Evolutionary conservation across 176 grass and related monocot genomes (phyloP).

Genomic region (Cymbopogon citratus): DNA sequence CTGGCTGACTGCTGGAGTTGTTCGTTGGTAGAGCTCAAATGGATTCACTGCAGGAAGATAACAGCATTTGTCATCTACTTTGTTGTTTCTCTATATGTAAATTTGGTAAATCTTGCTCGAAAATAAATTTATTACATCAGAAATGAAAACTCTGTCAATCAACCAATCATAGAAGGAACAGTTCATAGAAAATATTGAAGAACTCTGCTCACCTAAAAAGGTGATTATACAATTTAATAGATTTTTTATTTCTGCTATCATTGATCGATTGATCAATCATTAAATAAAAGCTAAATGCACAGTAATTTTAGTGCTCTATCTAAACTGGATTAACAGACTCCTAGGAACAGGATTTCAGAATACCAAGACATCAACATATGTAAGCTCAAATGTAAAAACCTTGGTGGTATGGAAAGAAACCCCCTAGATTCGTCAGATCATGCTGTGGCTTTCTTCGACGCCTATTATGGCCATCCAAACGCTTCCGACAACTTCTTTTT

Average conservation of each 20-base stretch:
- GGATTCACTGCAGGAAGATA: constrained; percentile 29
- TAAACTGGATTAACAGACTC: neutral
- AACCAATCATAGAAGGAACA: neutral
- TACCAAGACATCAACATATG: neutral
- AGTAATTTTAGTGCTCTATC: neutral
- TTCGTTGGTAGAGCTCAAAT: constrained; percentile 24
- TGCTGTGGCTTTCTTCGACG: constrained; percentile 75
- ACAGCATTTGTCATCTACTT: neutral
- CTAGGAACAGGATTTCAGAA: neutral
- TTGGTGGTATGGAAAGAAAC: constrained; percentile 42
- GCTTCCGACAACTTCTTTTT: constrained; percentile 83
- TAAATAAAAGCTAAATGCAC: neutral
- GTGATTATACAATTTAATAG: neutral
- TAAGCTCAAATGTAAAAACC: constrained; percentile 33
- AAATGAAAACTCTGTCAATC: neutral
- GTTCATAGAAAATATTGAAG: neutral
- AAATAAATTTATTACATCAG: neutral
- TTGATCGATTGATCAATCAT: neutral
- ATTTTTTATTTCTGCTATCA: neutral
- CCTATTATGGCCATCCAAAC: constrained; percentile 77
- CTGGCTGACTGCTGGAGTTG: constrained; percentile 4
- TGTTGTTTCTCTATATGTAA: neutral
- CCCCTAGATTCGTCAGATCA: constrained; percentile 36
- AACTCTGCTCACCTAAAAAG: neutral
- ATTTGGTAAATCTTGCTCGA: neutral